Evolutionary conservation across 768 basidiomycete genomes (phyloP).

Genomic region (Tricholoma flavovirens): DNA sequence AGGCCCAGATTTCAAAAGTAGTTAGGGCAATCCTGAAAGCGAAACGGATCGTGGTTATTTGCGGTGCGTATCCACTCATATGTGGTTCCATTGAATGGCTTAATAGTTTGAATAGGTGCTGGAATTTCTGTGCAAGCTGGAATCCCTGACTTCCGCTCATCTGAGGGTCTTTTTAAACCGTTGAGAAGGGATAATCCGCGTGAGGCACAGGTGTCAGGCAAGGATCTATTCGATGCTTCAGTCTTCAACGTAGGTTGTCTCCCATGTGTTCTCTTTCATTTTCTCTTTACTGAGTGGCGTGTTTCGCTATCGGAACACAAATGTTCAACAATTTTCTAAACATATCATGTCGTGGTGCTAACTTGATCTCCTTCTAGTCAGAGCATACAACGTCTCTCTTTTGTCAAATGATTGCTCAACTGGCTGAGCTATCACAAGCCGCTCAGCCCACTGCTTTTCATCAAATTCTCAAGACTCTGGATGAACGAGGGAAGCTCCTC

Average conservation of each 20-base stretch:
- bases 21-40: constrained; percentile 72
- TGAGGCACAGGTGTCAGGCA: constrained; percentile 66
- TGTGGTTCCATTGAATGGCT: not conserved
- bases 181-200: constrained; percentile 75
- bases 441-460: constrained; percentile 84
- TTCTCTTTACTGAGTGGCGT: not conserved
- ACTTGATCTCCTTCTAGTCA: constrained; percentile 43
- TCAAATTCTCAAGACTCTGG: constrained; percentile 63
- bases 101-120: constrained; percentile 48
- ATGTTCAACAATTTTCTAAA: not conserved
- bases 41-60: constrained; percentile 79
- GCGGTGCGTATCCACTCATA: constrained; percentile 48
- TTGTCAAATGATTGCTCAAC: constrained; percentile 84
- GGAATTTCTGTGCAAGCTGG: constrained; percentile 85
- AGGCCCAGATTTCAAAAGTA: constrained; percentile 44
- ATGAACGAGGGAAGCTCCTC: constrained; percentile 69
- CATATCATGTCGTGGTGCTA: not conserved
- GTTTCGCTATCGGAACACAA: not conserved
- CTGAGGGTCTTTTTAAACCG: constrained; percentile 73
- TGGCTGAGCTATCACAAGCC: constrained; percentile 65
- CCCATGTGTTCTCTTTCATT: not conserved
- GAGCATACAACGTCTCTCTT: constrained; percentile 72
- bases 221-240: constrained; percentile 87
- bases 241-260: constrained; percentile 70
- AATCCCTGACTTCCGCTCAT: constrained; percentile 86